These are phyloP conservation scores for Artomyces pyxidatus DNA, from an alignment of 768 basidiomycete species.

Conservation along the genomic window DNA sequence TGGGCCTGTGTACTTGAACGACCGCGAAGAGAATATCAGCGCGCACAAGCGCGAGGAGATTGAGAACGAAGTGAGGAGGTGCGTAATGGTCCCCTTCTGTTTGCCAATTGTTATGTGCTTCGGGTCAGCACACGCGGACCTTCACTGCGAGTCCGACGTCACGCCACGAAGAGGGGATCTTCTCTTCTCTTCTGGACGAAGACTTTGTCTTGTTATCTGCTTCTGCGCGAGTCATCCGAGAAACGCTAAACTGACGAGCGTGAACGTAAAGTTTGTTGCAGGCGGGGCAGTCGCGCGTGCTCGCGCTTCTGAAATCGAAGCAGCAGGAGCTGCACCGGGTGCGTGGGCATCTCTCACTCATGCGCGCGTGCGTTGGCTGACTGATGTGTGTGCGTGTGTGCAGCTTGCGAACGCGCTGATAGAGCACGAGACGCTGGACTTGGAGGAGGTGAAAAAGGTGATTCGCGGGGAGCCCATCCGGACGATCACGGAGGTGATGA, in stretches of 20 bases:
- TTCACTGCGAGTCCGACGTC: too few species aligned
- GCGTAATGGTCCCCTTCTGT: conserved; percentile 33
- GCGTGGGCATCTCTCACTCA: conserved; percentile 17
- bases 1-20: conserved; percentile 77
- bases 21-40: conserved; percentile 63
- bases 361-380: conserved; percentile 1
- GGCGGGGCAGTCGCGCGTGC: conserved; percentile 60
- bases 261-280: conserved; percentile 27
- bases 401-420: conserved; percentile 88
- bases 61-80: conserved; percentile 81
- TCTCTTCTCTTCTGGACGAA: too few species aligned
- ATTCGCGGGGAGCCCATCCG: conserved; percentile 79
- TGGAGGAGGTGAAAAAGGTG: conserved; percentile 80
- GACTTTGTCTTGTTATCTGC: neutral
- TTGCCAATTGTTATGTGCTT: neutral
- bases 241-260: neutral
- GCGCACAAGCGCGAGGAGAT: conserved; percentile 75
- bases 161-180: too few species aligned
- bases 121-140: conserved; percentile 6
- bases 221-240: neutral
- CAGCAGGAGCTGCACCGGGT: conserved; percentile 73
- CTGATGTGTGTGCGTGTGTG: conserved; percentile 7
- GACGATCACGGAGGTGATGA: conserved; percentile 55
- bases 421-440: conserved; percentile 88
- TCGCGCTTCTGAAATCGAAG: conserved; percentile 51